Evolutionary conservation across 2,329 filamentous ascomycete species (phyloP).

Genomic region (Seiridium cupressi): DNA sequence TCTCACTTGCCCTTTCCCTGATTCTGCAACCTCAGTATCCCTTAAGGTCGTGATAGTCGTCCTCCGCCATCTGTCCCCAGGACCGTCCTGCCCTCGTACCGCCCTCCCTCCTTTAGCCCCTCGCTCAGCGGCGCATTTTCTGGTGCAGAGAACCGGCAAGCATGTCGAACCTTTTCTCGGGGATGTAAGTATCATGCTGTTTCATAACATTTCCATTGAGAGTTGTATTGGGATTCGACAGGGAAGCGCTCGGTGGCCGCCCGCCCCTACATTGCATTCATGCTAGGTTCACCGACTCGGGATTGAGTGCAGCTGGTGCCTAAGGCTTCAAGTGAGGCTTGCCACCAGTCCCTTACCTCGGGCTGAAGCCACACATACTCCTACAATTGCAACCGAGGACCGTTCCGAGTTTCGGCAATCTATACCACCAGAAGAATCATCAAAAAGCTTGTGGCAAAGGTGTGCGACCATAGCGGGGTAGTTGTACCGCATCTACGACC

Average conservation of each 20-base stretch:
- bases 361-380: not conserved
- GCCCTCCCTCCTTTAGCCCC: not conserved
- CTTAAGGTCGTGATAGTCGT: not conserved
- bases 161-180: slow-evolving; percentile 62
- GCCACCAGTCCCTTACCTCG: not conserved
- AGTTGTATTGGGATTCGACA: not conserved
- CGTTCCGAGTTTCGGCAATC: not conserved
- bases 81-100: not conserved
- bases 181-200: slow-evolving; percentile 50
- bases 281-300: slow-evolving; percentile 4
- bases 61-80: not conserved
- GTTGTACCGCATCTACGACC: not conserved
- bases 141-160: slow-evolving; percentile 21
- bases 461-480: not conserved
- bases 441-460: not conserved
- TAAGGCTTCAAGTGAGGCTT: slow-evolving; percentile 2
- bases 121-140: slow-evolving; percentile 2
- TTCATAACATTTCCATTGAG: slow-evolving; percentile 2
- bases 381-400: not conserved
- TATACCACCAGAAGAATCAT: not conserved
- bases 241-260: not conserved
- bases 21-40: not conserved
- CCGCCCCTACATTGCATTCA: not conserved
- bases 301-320: not conserved
- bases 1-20: not conserved